phyloP scores from a whole-genome alignment of 2,329 filamentous ascomycete species.

The Cladophialophora psammophila region DNA sequence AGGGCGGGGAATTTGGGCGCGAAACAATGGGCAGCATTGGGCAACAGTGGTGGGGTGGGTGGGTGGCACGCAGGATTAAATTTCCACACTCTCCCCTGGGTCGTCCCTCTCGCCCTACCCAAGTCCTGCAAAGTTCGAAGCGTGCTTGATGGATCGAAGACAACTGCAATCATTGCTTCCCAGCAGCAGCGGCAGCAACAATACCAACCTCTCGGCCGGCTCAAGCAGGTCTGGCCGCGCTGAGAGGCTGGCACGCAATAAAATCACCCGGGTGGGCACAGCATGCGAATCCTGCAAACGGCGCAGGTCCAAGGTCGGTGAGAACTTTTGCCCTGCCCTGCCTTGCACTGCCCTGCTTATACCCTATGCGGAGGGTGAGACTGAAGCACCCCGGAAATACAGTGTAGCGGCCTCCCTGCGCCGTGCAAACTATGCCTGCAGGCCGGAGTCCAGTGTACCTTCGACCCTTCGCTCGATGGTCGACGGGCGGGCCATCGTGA shows the following conservation, averaged over 20 bases:
- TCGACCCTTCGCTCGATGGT: slow-evolving; percentile 13
- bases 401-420: slow-evolving; percentile 6
- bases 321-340: background rate
- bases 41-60: background rate
- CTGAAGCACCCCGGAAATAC: background rate
- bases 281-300: slow-evolving; percentile 32
- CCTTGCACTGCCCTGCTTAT: background rate
- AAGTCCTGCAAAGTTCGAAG: background rate
- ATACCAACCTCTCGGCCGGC: background rate
- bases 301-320: slow-evolving; percentile 39
- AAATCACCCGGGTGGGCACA: background rate
- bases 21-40: too few relatives aligned
- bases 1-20: background rate
- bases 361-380: background rate
- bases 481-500: background rate
- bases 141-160: background rate
- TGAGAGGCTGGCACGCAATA: background rate
- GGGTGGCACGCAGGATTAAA: background rate
- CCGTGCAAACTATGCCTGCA: background rate
- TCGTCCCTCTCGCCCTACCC: background rate
- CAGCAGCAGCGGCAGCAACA: background rate
- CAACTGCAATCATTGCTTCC: background rate
- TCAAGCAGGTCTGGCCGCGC: background rate
- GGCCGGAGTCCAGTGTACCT: background rate
- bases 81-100: background rate